phyloP scores from a whole-genome alignment of 176 grass and related monocot genomes.

The Zoysia japonica region DNA sequence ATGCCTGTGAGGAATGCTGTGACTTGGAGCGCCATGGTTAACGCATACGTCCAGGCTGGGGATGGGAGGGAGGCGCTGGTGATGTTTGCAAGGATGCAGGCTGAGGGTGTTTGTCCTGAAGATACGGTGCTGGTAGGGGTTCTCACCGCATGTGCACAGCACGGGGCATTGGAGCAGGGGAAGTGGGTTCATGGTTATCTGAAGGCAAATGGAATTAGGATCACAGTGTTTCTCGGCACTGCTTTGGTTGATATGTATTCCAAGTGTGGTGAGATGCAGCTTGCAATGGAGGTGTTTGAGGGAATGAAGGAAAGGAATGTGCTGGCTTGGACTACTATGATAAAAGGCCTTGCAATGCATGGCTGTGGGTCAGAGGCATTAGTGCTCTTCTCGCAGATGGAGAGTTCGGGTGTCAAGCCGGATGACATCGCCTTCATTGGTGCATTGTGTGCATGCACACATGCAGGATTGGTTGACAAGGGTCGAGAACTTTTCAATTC shows the following conservation, averaged over 20 bases:
- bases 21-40: slow-evolving; percentile 62
- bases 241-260: slow-evolving; percentile 55
- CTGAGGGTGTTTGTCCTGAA: slow-evolving; percentile 33
- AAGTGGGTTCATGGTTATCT: slow-evolving; percentile 57
- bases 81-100: slow-evolving; percentile 44
- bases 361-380: slow-evolving; percentile 53
- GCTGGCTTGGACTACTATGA: slow-evolving; percentile 63
- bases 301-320: slow-evolving; percentile 53
- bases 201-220: slow-evolving; percentile 25
- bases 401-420: slow-evolving; percentile 40
- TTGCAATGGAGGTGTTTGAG: slow-evolving; percentile 48
- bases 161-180: slow-evolving; percentile 54
- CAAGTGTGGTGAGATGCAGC: slow-evolving; percentile 53
- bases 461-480: slow-evolving; percentile 53
- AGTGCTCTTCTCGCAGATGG: slow-evolving; percentile 46
- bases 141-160: slow-evolving; percentile 39
- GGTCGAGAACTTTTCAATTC: slow-evolving; percentile 48
- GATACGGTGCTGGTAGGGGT: slow-evolving; percentile 45
- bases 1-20: slow-evolving; percentile 50
- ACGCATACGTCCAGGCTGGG: slow-evolving; percentile 53
- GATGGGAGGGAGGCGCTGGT: slow-evolving; percentile 41
- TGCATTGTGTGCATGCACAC: slow-evolving; percentile 49
- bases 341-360: slow-evolving; percentile 57
- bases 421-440: slow-evolving; percentile 59
- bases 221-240: slow-evolving; percentile 52